These are phyloP conservation scores for Penicillium psychrosexuale DNA, from an alignment of 2,329 filamentous ascomycete species.

Conservation along the genomic window DNA sequence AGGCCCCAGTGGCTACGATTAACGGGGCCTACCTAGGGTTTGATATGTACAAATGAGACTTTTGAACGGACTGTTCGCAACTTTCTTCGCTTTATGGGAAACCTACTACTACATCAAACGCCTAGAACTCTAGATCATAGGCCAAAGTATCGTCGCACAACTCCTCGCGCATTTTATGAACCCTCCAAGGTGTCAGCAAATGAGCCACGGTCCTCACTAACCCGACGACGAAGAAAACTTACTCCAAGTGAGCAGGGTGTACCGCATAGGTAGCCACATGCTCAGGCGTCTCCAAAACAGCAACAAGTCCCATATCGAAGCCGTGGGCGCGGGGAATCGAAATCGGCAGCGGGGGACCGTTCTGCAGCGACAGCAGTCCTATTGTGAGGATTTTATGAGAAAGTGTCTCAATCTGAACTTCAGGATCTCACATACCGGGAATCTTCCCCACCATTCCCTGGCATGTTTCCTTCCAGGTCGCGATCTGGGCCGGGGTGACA, in stretches of 20 bases:
- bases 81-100: background rate
- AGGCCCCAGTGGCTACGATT: background rate
- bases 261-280: constrained; percentile 44
- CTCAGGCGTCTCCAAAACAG: constrained; percentile 44
- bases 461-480: constrained; percentile 29
- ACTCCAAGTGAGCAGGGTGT: constrained; percentile 49
- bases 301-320: constrained; percentile 47
- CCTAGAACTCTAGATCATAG: constrained; percentile 42
- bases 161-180: constrained; percentile 40
- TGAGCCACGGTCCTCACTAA: background rate
- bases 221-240: constrained; percentile 18
- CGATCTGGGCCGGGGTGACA: constrained; percentile 34
- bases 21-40: background rate
- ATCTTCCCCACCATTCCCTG: constrained; percentile 44
- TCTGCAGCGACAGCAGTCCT: constrained; percentile 38
- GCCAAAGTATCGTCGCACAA: constrained; percentile 44
- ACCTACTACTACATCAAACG: background rate
- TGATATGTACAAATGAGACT: constrained; percentile 11
- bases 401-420: background rate
- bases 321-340: constrained; percentile 45
- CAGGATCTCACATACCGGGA: constrained; percentile 29
- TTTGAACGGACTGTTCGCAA: constrained; percentile 2
- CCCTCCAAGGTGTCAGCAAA: constrained; percentile 26
- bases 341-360: constrained; percentile 37
- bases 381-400: background rate